phyloP scores from a whole-genome alignment of 306 rosid species.

The Myrica gale region DNA sequence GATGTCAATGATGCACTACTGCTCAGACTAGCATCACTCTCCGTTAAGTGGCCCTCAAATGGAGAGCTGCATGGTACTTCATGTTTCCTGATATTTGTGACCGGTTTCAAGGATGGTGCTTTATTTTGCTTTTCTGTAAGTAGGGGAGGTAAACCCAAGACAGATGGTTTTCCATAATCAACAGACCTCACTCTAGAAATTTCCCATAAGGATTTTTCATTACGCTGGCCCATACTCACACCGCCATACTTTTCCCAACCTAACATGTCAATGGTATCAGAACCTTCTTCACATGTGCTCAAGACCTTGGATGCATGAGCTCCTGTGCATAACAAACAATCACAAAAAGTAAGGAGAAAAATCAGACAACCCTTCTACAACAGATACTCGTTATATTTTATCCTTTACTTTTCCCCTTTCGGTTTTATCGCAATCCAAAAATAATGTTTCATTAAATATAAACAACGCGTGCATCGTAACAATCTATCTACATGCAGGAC shows the following conservation, averaged over 20 bases:
- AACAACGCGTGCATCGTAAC: not conserved
- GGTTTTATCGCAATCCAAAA: not conserved
- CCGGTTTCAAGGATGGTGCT: slow-evolving; percentile 31
- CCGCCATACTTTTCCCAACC: slow-evolving; percentile 37
- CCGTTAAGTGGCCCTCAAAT: slow-evolving; percentile 33
- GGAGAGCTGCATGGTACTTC: slow-evolving; percentile 30
- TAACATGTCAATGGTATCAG: slow-evolving; percentile 24
- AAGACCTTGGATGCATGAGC: slow-evolving; percentile 38
- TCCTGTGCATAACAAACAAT: slow-evolving; percentile 34
- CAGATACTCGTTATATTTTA: not conserved
- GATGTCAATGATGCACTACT: slow-evolving; percentile 24
- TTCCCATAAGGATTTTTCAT: slow-evolving; percentile 43
- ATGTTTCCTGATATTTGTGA: slow-evolving; percentile 11
- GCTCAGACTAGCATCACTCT: slow-evolving; percentile 30
- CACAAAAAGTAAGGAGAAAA: not conserved
- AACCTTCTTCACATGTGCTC: slow-evolving; percentile 32
- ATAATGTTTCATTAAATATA: not conserved
- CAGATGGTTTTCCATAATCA: slow-evolving; percentile 38
- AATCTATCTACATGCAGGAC: not conserved
- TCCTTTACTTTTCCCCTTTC: not conserved
- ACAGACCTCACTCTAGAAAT: slow-evolving; percentile 32
- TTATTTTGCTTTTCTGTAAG: slow-evolving; percentile 41
- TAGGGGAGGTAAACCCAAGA: slow-evolving; percentile 33
- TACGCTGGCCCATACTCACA: slow-evolving; percentile 27
- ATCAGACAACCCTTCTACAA: not conserved